phyloP scores from a whole-genome alignment of 2,329 filamentous ascomycete genomes.

The Geosmithia morbida region DNA sequence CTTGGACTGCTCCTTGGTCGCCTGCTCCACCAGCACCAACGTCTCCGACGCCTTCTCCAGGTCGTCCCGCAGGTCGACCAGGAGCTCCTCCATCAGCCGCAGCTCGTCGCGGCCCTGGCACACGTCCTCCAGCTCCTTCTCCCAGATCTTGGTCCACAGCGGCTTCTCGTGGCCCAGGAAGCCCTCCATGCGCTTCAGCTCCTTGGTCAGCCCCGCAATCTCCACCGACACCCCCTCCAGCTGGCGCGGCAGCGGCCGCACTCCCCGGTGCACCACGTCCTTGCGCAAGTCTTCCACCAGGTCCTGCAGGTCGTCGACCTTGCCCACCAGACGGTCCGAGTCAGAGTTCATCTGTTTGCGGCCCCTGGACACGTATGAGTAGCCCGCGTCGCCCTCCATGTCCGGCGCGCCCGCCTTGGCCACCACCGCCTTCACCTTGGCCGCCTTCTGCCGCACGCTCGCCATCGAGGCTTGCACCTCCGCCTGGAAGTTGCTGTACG shows the following conservation, averaged over 20 bases:
- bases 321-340: conserved; percentile 77
- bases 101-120: conserved; percentile 92
- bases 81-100: conserved; percentile 90
- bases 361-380: conserved; percentile 70
- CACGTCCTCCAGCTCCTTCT: conserved; percentile 89
- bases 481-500: conserved; percentile 79
- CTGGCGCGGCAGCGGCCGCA: conserved; percentile 79
- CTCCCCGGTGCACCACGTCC: conserved; percentile 85
- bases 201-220: conserved; percentile 64
- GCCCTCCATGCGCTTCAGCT: conserved; percentile 88
- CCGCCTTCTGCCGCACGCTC: conserved; percentile 66
- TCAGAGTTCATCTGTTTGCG: conserved; percentile 80
- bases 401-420: conserved; percentile 56
- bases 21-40: conserved; percentile 89
- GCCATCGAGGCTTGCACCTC: conserved; percentile 84
- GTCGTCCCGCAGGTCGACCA: conserved; percentile 84
- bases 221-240: conserved; percentile 83
- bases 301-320: conserved; percentile 95
- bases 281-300: conserved; percentile 92
- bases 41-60: conserved; percentile 89
- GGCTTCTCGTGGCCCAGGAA: conserved; percentile 87
- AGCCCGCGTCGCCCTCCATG: conserved; percentile 64
- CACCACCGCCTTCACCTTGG: conserved; percentile 63
- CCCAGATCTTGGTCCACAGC: conserved; percentile 98
- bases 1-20: conserved; percentile 95